A percentile compares a stretch with the other conserved stretches of the same genome.
phyloP scores from a whole-genome alignment of 208 protist genomes.

The Wallacemonas collosoma region DNA sequence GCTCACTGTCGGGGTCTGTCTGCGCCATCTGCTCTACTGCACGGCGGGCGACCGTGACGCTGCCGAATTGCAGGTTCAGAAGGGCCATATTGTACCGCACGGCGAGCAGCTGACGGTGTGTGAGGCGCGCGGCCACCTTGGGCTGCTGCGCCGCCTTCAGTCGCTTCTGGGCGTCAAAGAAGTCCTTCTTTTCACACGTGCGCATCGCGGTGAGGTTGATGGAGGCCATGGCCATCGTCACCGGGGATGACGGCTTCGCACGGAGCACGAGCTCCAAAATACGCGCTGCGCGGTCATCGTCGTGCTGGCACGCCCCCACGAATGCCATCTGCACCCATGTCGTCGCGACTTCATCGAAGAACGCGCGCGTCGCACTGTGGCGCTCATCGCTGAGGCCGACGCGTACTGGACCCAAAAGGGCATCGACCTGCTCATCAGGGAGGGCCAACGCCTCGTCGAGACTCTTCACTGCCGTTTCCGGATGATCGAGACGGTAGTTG shows the following conservation, averaged over 20 bases:
- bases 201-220: conserved; percentile 76
- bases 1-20: conserved; percentile 56
- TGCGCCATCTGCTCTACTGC: conserved; percentile 70
- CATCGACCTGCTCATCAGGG: conserved; percentile 26
- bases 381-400: conserved; percentile 9
- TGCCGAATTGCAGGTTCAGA: conserved; percentile 66
- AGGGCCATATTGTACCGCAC: conserved; percentile 89
- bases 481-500: conserved; percentile 48
- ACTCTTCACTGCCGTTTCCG: conserved; percentile 43
- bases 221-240: conserved; percentile 66
- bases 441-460: conserved; percentile 56
- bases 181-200: conserved; percentile 42
- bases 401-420: conserved; percentile 26
- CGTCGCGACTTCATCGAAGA: conserved; percentile 78
- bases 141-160: conserved; percentile 67
- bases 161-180: conserved; percentile 74
- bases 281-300: conserved; percentile 49
- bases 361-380: conserved; percentile 51
- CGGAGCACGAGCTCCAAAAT: conserved; percentile 59
- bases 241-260: conserved; percentile 55
- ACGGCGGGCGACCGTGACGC: conserved; percentile 51
- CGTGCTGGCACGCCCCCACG: conserved; percentile 44
- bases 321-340: conserved; percentile 88
- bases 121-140: conserved; percentile 57
- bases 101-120: conserved; percentile 59